Conservation (phyloP, 2,329 filamentous ascomycete genomes). For the Penicillium sp. region DNA sequence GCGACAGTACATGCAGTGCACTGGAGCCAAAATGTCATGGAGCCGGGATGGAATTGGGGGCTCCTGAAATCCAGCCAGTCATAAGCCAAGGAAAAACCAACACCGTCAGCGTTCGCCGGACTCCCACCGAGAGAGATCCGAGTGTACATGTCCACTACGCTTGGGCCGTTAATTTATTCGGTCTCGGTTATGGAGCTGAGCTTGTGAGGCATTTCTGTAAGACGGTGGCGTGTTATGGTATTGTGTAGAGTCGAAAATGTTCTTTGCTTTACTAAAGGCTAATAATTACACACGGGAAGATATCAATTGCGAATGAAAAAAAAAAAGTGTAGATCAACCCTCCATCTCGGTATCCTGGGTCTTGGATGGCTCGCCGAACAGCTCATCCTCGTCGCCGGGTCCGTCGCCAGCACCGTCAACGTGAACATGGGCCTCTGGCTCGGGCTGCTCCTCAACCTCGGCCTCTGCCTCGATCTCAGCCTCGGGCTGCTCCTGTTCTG, state of each 20-base stretch:
- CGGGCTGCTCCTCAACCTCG: constrained; percentile 16
- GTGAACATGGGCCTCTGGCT: background rate
- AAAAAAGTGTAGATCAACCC: constrained; percentile 23
- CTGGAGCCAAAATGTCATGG: background rate
- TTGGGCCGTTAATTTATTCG: background rate
- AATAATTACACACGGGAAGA: constrained; percentile 1
- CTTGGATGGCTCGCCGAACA: constrained; percentile 37
- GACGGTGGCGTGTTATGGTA: background rate
- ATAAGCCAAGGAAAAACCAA: background rate
- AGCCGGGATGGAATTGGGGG: background rate
- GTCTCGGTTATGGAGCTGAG: background rate
- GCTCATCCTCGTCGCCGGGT: constrained; percentile 37
- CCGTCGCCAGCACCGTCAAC: constrained; percentile 7
- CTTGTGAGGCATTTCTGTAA: background rate
- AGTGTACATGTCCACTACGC: background rate
- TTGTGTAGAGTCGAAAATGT: background rate
- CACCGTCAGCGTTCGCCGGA: background rate
- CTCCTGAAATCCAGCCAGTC: background rate
- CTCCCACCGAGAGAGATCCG: background rate
- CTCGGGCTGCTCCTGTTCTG: constrained; percentile 40
- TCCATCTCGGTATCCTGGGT: constrained; percentile 39
- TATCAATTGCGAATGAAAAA: constrained; percentile 4
- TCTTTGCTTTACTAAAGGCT: background rate
- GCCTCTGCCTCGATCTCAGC: constrained; percentile 52
- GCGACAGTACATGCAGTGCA: background rate